A percentile compares a stretch with the other conserved stretches of the same genome.
phyloP scores from a whole-genome alignment of 768 basidiomycete genomes.

The Termitomyces eurrhizus region DNA sequence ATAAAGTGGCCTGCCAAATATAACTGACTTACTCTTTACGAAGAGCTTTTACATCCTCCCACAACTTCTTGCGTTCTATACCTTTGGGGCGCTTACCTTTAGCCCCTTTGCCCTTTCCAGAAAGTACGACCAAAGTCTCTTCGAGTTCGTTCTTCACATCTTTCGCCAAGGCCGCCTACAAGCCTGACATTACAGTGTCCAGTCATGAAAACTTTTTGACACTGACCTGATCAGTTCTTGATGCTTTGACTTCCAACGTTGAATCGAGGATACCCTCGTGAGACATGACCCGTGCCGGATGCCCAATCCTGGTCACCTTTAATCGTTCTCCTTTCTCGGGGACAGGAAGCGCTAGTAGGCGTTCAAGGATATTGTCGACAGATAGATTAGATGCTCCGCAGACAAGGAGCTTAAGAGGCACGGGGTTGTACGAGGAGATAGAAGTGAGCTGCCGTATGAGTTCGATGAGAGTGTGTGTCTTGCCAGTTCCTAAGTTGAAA shows the following conservation, averaged over 20 bases:
- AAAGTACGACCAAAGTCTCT: constrained; percentile 55
- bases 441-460: constrained; percentile 80
- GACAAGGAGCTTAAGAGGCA: constrained; percentile 66
- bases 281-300: constrained; percentile 89
- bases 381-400: constrained; percentile 94
- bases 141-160: constrained; percentile 91
- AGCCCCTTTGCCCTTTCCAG: constrained; percentile 69
- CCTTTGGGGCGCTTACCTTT: constrained; percentile 72
- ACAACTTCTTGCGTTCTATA: constrained; percentile 75
- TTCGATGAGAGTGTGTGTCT: constrained; percentile 94
- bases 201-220: background rate
- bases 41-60: constrained; percentile 82
- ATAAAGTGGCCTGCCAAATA: background rate
- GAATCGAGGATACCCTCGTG: constrained; percentile 61
- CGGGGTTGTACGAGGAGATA: constrained; percentile 40
- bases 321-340: constrained; percentile 46
- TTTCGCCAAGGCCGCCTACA: constrained; percentile 72
- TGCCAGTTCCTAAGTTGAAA: constrained; percentile 67
- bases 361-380: constrained; percentile 92
- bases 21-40: constrained; percentile 74
- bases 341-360: constrained; percentile 63
- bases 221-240: constrained; percentile 65
- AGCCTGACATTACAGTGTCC: constrained; percentile 2
- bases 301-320: constrained; percentile 85
- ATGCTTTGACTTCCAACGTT: constrained; percentile 71